Evolutionary conservation across 2,329 filamentous ascomycete genomes (phyloP).

Genomic region (Scortechinia acanthostroma): DNA sequence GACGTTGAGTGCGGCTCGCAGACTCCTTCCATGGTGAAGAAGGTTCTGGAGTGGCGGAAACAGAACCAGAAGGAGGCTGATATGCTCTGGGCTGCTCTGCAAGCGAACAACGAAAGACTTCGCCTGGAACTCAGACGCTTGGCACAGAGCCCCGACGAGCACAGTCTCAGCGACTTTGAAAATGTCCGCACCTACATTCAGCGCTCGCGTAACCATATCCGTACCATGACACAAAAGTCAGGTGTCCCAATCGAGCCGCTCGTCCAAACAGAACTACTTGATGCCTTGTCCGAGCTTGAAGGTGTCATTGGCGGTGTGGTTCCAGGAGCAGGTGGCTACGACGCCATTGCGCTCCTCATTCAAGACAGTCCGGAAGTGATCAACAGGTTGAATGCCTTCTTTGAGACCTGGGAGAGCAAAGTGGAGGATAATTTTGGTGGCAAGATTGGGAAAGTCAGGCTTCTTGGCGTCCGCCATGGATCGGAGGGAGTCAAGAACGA

Average conservation of each 20-base stretch:
- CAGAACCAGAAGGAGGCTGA: constrained; percentile 57
- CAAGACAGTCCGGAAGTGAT: constrained; percentile 41
- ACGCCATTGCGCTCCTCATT: constrained; percentile 52
- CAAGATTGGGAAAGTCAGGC: constrained; percentile 30
- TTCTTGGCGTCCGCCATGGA: constrained; percentile 33
- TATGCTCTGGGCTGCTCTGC: constrained; percentile 68
- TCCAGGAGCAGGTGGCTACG: constrained; percentile 58
- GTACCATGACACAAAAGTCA: constrained; percentile 46
- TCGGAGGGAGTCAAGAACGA: constrained; percentile 32
- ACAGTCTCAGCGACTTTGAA: constrained; percentile 21
- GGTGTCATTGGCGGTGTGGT: constrained; percentile 60
- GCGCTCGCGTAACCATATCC: constrained; percentile 26
- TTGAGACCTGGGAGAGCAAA: constrained; percentile 39
- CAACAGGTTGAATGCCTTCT: constrained; percentile 29
- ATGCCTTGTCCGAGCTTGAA: constrained; percentile 42
- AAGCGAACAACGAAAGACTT: constrained; percentile 67
- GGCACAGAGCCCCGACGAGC: background rate
- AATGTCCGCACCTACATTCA: constrained; percentile 20
- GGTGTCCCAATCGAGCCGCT: constrained; percentile 55
- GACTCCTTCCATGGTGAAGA: constrained; percentile 92
- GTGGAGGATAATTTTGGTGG: constrained; percentile 31
- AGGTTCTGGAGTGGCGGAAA: constrained; percentile 76
- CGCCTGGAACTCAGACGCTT: constrained; percentile 43
- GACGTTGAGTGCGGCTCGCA: constrained; percentile 91
- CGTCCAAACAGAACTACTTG: constrained; percentile 51